phyloP scores from a whole-genome alignment of 306 rosid species.

The Lupinus albus region DNA sequence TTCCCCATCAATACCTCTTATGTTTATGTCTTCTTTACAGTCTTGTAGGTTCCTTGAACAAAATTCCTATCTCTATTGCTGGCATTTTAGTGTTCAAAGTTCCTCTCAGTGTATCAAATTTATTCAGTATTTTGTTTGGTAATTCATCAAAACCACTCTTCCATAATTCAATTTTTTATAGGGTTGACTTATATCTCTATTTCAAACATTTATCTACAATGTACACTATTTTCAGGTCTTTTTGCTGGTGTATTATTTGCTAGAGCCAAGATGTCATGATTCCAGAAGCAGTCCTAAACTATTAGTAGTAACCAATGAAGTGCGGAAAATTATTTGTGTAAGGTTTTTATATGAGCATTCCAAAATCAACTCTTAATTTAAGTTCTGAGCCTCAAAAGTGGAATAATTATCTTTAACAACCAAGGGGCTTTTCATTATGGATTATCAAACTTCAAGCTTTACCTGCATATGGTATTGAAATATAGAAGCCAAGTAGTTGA shows the following conservation, averaged over 20 bases:
- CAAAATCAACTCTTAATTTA: constrained; percentile 3
- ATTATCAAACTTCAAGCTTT: not conserved
- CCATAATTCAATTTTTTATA: not conserved
- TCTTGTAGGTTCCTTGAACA: constrained; percentile 91
- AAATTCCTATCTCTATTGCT: constrained; percentile 82
- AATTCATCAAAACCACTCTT: constrained; percentile 37
- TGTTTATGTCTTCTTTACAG: constrained; percentile 49
- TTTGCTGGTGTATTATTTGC: constrained; percentile 85
- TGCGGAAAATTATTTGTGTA: not conserved
- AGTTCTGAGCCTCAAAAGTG: not conserved
- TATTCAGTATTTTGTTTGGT: constrained; percentile 86
- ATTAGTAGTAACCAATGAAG: constrained; percentile 9
- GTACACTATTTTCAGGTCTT: constrained; percentile 62
- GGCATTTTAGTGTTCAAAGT: constrained; percentile 79
- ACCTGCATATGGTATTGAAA: not conserved
- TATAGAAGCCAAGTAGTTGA: constrained; percentile 10
- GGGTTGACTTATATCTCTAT: constrained; percentile 12
- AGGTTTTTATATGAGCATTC: constrained; percentile 22
- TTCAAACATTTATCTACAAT: not conserved
- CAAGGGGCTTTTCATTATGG: not conserved
- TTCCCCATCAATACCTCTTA: not conserved
- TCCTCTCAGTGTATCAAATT: constrained; percentile 65
- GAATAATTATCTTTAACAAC: constrained; percentile 18
- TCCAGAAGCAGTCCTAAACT: constrained; percentile 8
- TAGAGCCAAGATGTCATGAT: constrained; percentile 75